A percentile compares a stretch with the other conserved stretches of the same genome.
Evolutionary conservation across 129 eudicot genomes (phyloP).

Genomic region (Helichrysum umbraculigerum): DNA sequence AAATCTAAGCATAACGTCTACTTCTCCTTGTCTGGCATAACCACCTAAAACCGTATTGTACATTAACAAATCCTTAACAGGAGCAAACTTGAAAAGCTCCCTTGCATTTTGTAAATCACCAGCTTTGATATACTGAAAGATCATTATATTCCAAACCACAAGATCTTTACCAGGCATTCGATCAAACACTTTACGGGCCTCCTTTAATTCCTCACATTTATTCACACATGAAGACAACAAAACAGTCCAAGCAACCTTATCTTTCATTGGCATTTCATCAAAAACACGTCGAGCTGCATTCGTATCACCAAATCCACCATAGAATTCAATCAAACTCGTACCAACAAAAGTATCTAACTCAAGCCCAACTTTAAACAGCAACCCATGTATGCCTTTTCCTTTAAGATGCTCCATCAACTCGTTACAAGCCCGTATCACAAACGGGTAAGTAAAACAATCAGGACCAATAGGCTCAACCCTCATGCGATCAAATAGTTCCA

Average conservation of each 20-base stretch:
- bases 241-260: constrained; percentile 53
- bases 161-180: constrained; percentile 39
- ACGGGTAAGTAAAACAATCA: constrained; percentile 52
- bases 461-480: constrained; percentile 27
- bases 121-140: constrained; percentile 44
- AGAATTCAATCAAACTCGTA: constrained; percentile 47
- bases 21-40: constrained; percentile 29
- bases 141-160: constrained; percentile 51
- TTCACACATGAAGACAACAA: constrained; percentile 40
- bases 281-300: constrained; percentile 34
- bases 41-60: constrained; percentile 48
- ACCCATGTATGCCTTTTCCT: constrained; percentile 45
- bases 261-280: constrained; percentile 49
- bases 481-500: constrained; percentile 41
- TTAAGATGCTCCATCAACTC: constrained; percentile 39
- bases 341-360: constrained; percentile 41
- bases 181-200: constrained; percentile 30
- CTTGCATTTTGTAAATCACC: constrained; percentile 29
- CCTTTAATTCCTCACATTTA: constrained; percentile 17
- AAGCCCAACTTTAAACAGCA: constrained; percentile 43
- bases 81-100: constrained; percentile 33
- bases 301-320: constrained; percentile 45
- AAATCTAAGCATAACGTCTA: constrained; percentile 22
- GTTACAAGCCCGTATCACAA: constrained; percentile 52
- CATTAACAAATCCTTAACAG: constrained; percentile 28